Percentiles rank a stretch among this genome's conserved stretches.
Conservation (phyloP, 192 early-diverging fungal species). For the Spizellomyces sp. region DNA sequence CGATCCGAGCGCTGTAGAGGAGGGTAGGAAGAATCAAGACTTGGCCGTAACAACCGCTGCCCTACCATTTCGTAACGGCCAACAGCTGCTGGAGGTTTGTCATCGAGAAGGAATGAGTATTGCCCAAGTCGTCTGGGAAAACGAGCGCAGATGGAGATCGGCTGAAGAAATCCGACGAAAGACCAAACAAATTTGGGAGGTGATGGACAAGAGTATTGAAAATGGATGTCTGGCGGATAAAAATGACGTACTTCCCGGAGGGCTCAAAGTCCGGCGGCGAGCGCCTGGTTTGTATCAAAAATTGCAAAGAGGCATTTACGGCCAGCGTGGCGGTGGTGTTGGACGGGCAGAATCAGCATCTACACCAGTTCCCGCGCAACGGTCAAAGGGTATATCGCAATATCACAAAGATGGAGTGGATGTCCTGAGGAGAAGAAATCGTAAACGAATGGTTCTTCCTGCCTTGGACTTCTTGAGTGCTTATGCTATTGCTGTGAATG, state of each 20-base stretch:
- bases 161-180: constrained; percentile 77
- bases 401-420: constrained; percentile 26
- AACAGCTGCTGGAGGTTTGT: constrained; percentile 80
- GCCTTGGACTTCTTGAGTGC: constrained; percentile 90
- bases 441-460: constrained; percentile 66
- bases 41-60: constrained; percentile 67
- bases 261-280: constrained; percentile 77
- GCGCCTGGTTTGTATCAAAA: constrained; percentile 87
- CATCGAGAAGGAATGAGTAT: constrained; percentile 82
- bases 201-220: constrained; percentile 80
- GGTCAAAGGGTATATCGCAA: constrained; percentile 26
- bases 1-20: constrained; percentile 35
- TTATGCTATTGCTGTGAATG: constrained; percentile 96
- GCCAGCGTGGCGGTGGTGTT: constrained; percentile 1
- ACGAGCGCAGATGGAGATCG: constrained; percentile 89
- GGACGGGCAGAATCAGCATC: background rate
- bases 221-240: constrained; percentile 44
- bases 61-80: constrained; percentile 81
- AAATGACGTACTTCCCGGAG: constrained; percentile 72
- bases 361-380: background rate
- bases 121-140: constrained; percentile 93
- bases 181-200: constrained; percentile 82
- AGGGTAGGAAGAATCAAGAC: constrained; percentile 33
- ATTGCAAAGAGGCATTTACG: constrained; percentile 67
- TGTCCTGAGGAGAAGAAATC: constrained; percentile 8